These are phyloP conservation scores for Knufia fluminis DNA, from an alignment of 2,329 filamentous ascomycete genomes.

Conservation along the genomic window DNA sequence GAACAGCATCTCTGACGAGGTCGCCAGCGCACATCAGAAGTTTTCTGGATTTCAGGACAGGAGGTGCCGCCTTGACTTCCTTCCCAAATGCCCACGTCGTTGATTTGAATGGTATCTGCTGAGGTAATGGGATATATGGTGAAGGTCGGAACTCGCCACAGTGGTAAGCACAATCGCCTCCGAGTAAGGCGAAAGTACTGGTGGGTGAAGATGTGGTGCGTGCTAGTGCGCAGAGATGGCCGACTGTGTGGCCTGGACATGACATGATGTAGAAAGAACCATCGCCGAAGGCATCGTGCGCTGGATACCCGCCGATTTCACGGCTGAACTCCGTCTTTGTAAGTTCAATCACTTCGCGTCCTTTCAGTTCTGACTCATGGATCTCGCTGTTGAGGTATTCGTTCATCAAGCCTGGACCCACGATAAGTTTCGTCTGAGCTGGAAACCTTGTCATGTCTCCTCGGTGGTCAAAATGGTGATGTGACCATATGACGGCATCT, in stretches of 20 bases:
- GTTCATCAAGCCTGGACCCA: conserved; percentile 39
- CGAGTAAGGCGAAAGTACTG: conserved; percentile 41
- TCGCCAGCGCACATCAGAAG: conserved; percentile 4
- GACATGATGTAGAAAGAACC: conserved; percentile 37
- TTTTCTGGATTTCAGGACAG: conserved; percentile 1
- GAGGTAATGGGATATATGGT: conserved; percentile 6
- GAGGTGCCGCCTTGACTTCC: background rate
- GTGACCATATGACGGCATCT: conserved; percentile 19
- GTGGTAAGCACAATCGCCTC: conserved; percentile 41
- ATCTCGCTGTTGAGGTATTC: background rate
- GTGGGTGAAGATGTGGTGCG: conserved; percentile 28
- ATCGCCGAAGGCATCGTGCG: conserved; percentile 36
- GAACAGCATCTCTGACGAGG: background rate
- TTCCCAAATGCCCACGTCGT: background rate
- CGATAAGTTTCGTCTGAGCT: conserved; percentile 37
- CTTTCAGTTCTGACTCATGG: background rate
- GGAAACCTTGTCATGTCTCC: conserved; percentile 44
- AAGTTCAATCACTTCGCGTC: conserved; percentile 2
- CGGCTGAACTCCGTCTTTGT: background rate
- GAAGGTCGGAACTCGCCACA: conserved; percentile 37
- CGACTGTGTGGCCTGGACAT: conserved; percentile 39
- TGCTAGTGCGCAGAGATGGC: conserved; percentile 44
- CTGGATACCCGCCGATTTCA: conserved; percentile 30
- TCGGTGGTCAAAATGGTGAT: conserved; percentile 35
- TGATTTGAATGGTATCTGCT: background rate